Percentiles rank a stretch among this genome's conserved stretches.
These are phyloP conservation scores for Hymenochaete sp. DNA, from an alignment of 1,284 basidiomycete genomes.

Conservation along the genomic window DNA sequence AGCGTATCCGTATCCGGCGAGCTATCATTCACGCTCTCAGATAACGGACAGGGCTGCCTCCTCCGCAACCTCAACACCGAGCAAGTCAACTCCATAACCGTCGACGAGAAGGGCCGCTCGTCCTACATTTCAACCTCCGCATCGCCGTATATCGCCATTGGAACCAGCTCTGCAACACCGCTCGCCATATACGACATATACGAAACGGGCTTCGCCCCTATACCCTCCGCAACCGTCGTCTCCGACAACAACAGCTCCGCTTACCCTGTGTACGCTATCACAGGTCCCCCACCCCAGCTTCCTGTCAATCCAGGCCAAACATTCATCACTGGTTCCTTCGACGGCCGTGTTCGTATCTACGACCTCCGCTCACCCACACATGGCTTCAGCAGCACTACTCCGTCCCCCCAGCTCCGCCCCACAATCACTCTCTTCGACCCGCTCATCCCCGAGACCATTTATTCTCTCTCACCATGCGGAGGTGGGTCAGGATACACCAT, in stretches of 20 bases:
- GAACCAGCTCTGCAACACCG: slow-evolving; percentile 50
- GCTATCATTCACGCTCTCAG: slow-evolving; percentile 47
- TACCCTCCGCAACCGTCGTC: slow-evolving; percentile 1
- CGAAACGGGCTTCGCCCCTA: slow-evolving; percentile 32
- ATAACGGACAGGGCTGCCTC: slow-evolving; percentile 42
- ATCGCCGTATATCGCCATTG: slow-evolving; percentile 57
- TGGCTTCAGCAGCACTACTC: slow-evolving; percentile 2
- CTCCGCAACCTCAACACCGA: slow-evolving; percentile 24
- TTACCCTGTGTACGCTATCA: slow-evolving; percentile 56
- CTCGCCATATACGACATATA: slow-evolving; percentile 47
- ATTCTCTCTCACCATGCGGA: slow-evolving; percentile 52
- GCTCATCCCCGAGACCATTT: slow-evolving; percentile 63
- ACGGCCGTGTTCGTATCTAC: slow-evolving; percentile 59
- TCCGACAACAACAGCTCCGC: slow-evolving; percentile 20
- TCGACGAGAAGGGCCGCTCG: slow-evolving; percentile 51
- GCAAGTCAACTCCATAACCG: slow-evolving; percentile 30
- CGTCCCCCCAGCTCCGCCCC: slow-evolving; percentile 34
- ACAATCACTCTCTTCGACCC: slow-evolving; percentile 54
- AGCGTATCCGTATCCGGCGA: slow-evolving; percentile 40
- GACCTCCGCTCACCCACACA: slow-evolving; percentile 50
- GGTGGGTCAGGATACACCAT: slow-evolving; percentile 57
- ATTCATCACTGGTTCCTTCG: slow-evolving; percentile 72
- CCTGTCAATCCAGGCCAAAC: slow-evolving; percentile 63
- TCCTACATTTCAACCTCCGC: slow-evolving; percentile 40
- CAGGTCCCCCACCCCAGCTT: slow-evolving; percentile 46